Evolutionary conservation across 345 rosid genomes (phyloP).

Genomic region (Chamaenerion angustifolium): DNA sequence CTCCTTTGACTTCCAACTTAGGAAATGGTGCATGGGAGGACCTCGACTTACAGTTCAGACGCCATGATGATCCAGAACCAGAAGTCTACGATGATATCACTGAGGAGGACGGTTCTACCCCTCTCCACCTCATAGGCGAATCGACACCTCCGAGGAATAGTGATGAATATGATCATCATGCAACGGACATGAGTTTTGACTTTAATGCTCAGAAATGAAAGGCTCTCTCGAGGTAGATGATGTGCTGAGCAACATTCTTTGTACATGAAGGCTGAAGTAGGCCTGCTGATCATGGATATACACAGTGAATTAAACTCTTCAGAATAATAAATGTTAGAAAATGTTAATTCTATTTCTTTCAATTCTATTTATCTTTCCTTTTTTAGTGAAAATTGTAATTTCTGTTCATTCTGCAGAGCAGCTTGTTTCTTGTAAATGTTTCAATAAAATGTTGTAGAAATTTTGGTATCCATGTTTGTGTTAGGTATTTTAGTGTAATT

Average conservation of each 20-base stretch:
- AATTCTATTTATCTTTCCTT: too few relatives aligned
- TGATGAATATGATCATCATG: background rate
- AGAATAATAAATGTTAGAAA: too few relatives aligned
- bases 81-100: background rate
- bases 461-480: background rate
- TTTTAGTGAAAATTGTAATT: too few relatives aligned
- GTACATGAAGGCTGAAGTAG: too few relatives aligned
- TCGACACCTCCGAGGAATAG: background rate
- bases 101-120: background rate
- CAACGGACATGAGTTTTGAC: background rate
- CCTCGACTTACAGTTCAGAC: slow-evolving; percentile 18
- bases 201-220: background rate
- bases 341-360: too few relatives aligned
- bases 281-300: too few relatives aligned
- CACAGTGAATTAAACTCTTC: too few relatives aligned
- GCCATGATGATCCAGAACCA: background rate
- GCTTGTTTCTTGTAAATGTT: too few relatives aligned
- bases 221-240: background rate
- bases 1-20: slow-evolving; percentile 8
- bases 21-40: slow-evolving; percentile 28
- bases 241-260: background rate
- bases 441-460: too few relatives aligned
- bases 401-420: too few relatives aligned
- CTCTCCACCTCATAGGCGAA: background rate
- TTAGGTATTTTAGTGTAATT: too few relatives aligned